Conservation (phyloP, 345 rosid species). For the Lenwebbia sp. region DNA sequence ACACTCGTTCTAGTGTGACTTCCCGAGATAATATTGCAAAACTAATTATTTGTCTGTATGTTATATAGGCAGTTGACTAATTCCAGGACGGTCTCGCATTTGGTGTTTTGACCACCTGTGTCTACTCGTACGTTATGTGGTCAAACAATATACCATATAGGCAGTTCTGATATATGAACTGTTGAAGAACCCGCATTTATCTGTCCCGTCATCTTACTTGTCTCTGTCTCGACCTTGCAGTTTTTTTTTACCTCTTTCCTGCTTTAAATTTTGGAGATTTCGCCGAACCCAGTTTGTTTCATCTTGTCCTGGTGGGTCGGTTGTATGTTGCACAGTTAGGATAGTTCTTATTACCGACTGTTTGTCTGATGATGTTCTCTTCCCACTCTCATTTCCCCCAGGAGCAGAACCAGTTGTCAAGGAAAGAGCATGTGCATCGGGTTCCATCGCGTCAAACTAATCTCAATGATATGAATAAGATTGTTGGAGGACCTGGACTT, state of each 20-base stretch:
- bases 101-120: neutral
- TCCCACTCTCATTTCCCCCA: neutral
- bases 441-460: neutral
- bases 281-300: neutral
- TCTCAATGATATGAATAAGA: neutral
- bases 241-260: neutral
- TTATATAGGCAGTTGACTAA: neutral
- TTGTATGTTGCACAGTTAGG: neutral
- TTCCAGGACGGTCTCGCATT: neutral
- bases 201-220: neutral
- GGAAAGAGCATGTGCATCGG: conserved; percentile 6
- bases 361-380: neutral
- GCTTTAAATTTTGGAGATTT: neutral
- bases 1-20: neutral
- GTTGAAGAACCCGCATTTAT: neutral
- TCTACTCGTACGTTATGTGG: neutral
- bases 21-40: neutral
- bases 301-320: neutral
- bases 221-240: neutral
- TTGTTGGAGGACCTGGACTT: neutral
- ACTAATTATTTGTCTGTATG: neutral
- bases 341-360: neutral
- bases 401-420: conserved; percentile 24
- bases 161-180: neutral
- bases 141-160: neutral